phyloP scores from a whole-genome alignment of 2,329 filamentous ascomycete species.

The Phyllosticta citriasiana region DNA sequence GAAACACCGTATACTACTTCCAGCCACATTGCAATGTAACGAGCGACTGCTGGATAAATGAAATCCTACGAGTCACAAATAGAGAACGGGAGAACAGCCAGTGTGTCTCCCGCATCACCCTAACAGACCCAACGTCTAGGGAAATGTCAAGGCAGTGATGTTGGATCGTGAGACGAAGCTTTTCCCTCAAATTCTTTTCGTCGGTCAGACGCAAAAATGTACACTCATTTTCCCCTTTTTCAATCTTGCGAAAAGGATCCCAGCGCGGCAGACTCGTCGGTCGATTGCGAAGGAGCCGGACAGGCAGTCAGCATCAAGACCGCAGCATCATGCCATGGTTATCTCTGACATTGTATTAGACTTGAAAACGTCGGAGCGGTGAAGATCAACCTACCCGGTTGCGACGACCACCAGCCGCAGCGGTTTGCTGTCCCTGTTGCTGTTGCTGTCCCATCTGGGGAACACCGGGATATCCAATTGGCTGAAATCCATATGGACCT shows the following conservation, averaged over 20 bases:
- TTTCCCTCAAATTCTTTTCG: not conserved
- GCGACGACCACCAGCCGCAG: slow-evolving; percentile 4
- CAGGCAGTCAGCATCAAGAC: not conserved
- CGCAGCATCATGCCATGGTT: not conserved
- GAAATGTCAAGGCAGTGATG: not conserved
- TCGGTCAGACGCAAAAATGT: not conserved
- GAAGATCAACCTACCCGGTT: slow-evolving; percentile 1
- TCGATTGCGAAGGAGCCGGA: not conserved
- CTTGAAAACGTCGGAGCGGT: not conserved
- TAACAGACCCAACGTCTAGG: not conserved
- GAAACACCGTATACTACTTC: slow-evolving; percentile 6
- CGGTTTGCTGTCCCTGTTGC: slow-evolving; percentile 1
- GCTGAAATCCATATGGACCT: slow-evolving; percentile 4
- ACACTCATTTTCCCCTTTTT: not conserved
- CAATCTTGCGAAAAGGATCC: not conserved
- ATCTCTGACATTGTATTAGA: not conserved
- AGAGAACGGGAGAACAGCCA: slow-evolving; percentile 2
- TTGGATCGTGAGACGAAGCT: not conserved
- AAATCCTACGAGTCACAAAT: not conserved
- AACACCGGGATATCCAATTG: slow-evolving; percentile 3
- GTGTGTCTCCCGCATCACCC: slow-evolving; percentile 4
- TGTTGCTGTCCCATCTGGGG: slow-evolving; percentile 7
- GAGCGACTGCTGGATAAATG: slow-evolving; percentile 2
- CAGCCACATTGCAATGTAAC: slow-evolving; percentile 1
- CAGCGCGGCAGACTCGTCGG: not conserved